phyloP scores from a whole-genome alignment of 73 alveolate genomes.

The Tetrahymena elliotti region DNA sequence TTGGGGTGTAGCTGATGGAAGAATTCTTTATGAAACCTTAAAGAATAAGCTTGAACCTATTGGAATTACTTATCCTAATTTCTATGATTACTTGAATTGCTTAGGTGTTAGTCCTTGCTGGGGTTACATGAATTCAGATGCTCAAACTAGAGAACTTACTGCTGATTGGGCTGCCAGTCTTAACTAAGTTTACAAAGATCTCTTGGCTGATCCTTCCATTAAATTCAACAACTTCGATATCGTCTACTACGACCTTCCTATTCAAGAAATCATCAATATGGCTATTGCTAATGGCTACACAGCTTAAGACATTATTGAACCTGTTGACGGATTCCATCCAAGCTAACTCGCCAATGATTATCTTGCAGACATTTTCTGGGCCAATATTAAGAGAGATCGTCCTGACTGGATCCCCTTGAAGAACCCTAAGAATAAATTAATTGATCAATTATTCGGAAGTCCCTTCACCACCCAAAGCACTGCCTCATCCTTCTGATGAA shows the following conservation, averaged over 20 bases:
- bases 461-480: not conserved
- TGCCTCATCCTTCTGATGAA: not conserved
- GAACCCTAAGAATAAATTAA: not conserved
- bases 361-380: constrained; percentile 3
- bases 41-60: constrained; percentile 1
- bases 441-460: not conserved
- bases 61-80: constrained; percentile 3
- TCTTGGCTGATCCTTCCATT: not conserved
- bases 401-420: constrained; percentile 5
- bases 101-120: constrained; percentile 9
- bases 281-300: not conserved
- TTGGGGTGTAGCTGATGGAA: constrained; percentile 12
- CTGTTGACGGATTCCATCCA: constrained; percentile 32
- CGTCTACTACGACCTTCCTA: not conserved
- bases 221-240: not conserved
- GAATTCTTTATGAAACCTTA: constrained; percentile 2
- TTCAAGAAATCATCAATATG: not conserved
- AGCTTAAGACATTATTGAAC: constrained; percentile 14
- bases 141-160: not conserved
- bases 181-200: not conserved
- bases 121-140: constrained; percentile 15
- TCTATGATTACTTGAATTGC: constrained; percentile 8
- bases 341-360: not conserved
- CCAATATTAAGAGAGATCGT: not conserved
- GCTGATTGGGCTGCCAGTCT: not conserved